These are phyloP conservation scores for Nigrospora osmanthi DNA, from an alignment of 2,329 filamentous ascomycete species.

Conservation along the genomic window DNA sequence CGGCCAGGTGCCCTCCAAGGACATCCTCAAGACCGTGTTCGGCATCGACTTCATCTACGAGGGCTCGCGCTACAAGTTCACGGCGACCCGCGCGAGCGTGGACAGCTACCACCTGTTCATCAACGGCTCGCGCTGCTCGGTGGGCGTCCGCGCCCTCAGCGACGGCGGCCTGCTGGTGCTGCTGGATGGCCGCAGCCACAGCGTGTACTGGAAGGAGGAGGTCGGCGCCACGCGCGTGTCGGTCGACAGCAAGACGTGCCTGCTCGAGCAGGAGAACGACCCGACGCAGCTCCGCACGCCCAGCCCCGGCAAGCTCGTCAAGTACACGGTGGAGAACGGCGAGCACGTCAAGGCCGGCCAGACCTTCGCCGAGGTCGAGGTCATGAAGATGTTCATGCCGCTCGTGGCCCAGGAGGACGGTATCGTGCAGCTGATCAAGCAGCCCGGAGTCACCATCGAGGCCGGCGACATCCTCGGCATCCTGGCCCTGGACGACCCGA, in stretches of 20 bases:
- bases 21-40: conserved; percentile 96
- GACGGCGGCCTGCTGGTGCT: conserved; percentile 91
- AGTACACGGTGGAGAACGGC: conserved; percentile 94
- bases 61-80: conserved; percentile 94
- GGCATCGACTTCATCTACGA: conserved; percentile 98
- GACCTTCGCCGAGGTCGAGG: conserved; percentile 92
- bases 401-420: conserved; percentile 91
- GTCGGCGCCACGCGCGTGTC: conserved; percentile 91
- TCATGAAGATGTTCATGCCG: conserved; percentile 99
- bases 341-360: conserved; percentile 88
- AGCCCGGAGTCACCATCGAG: conserved; percentile 94
- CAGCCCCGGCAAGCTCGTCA: conserved; percentile 94
- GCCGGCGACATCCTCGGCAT: conserved; percentile 99
- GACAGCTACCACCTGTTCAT: conserved; percentile 98
- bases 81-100: conserved; percentile 80
- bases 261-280: conserved; percentile 98
- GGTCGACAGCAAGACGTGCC: conserved; percentile 95
- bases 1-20: conserved; percentile 94
- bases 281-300: conserved; percentile 93
- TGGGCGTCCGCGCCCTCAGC: conserved; percentile 85
- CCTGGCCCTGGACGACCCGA: conserved; percentile 87
- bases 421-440: conserved; percentile 96
- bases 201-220: conserved; percentile 99
- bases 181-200: conserved; percentile 88
- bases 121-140: conserved; percentile 93